A percentile compares a stretch with the other conserved stretches of the same genome.
phyloP scores from a whole-genome alignment of 257 asterid genomes.

The Gentiana macrophylla region DNA sequence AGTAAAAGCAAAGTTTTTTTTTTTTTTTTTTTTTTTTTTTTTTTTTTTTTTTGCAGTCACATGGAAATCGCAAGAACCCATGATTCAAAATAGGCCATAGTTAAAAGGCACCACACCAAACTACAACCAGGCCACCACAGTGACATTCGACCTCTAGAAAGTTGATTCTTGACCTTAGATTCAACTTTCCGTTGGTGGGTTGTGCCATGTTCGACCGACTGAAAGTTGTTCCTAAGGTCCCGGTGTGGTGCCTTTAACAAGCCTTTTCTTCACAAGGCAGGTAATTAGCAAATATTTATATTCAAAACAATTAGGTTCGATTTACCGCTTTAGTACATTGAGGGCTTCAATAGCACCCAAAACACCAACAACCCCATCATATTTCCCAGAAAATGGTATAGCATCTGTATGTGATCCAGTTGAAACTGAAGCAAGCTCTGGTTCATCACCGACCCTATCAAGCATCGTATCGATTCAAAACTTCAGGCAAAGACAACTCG shows the following conservation, averaged over 20 bases:
- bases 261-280: too few species aligned
- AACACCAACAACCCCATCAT: slow-evolving; percentile 94
- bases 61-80: not conserved
- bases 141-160: too few species aligned
- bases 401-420: slow-evolving; percentile 95
- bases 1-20: not conserved
- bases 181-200: too few species aligned
- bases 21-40: too few species aligned
- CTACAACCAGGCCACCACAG: too few species aligned
- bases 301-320: too few species aligned
- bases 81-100: not conserved
- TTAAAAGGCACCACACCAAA: too few species aligned
- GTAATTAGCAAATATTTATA: too few species aligned
- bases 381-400: slow-evolving; percentile 91
- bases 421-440: slow-evolving; percentile 65
- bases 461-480: not conserved
- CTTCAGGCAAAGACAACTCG: not conserved
- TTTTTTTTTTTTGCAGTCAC: not conserved
- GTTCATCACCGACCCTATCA: slow-evolving; percentile 59
- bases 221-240: too few species aligned
- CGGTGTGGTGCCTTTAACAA: too few species aligned
- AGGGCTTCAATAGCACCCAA: slow-evolving; percentile 97
- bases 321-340: slow-evolving; percentile 68
- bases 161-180: too few species aligned
- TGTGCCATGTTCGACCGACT: too few species aligned